A percentile compares a stretch with the other conserved stretches of the same genome.
These are phyloP conservation scores for Gomphus sp. DNA, from an alignment of 1,284 basidiomycete genomes.

Conservation along the genomic window DNA sequence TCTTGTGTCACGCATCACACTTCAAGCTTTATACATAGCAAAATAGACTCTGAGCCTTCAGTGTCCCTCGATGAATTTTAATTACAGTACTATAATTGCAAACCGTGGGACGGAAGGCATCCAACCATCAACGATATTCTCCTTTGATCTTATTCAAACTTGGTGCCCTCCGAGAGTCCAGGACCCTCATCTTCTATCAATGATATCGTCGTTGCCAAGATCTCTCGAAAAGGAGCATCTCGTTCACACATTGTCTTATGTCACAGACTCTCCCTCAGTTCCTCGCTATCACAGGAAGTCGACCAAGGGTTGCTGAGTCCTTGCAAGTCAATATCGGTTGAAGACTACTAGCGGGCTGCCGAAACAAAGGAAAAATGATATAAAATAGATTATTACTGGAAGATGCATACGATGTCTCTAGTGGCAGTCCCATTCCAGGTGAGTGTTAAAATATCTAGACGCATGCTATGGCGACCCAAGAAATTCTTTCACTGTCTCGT, in stretches of 20 bases:
- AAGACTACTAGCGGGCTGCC: background rate
- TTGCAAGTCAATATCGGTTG: background rate
- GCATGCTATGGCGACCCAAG: constrained; percentile 13
- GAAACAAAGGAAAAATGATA: background rate
- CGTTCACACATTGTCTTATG: background rate
- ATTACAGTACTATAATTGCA: no score
- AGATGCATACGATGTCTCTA: constrained; percentile 1
- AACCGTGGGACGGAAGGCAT: background rate
- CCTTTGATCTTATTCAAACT: background rate
- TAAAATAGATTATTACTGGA: background rate
- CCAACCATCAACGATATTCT: background rate
- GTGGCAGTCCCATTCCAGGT: background rate
- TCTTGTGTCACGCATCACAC: background rate
- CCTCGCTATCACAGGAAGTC: background rate
- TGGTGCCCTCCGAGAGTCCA: background rate
- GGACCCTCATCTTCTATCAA: background rate
- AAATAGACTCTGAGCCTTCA: background rate
- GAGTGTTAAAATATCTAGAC: background rate
- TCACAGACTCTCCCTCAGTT: background rate
- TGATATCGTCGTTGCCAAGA: background rate
- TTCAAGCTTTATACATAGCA: background rate
- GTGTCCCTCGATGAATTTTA: no score
- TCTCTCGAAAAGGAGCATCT: background rate
- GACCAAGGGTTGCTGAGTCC: background rate
- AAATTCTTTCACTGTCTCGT: constrained; percentile 54